Conservation (phyloP, 345 rosid species). For the Psidium friedrichsthalianum region DNA sequence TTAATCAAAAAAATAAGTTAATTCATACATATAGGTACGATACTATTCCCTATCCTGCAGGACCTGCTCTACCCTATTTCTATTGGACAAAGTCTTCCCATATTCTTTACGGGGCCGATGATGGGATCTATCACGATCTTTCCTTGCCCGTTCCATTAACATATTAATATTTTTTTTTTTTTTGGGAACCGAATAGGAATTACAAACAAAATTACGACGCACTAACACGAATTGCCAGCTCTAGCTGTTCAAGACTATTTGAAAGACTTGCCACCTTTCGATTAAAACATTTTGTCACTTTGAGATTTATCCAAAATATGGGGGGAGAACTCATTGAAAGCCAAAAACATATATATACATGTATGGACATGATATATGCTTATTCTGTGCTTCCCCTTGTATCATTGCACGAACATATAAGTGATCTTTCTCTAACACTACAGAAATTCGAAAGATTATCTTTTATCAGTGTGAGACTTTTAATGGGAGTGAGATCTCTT, state of each 20-base stretch:
- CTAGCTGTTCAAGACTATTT: background rate
- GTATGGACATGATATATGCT: background rate
- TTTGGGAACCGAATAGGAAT: background rate
- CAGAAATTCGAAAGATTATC: background rate
- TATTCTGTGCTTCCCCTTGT: background rate
- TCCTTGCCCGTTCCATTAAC: no score
- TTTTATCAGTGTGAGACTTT: background rate
- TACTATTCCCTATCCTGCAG: background rate
- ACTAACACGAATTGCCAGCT: background rate
- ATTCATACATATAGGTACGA: background rate
- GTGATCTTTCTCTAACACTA: background rate
- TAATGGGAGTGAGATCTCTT: background rate
- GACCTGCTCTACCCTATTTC: background rate
- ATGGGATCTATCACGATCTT: no score
- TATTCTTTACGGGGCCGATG: no score
- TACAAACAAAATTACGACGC: background rate
- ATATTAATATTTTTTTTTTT: no score
- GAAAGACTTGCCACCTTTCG: background rate
- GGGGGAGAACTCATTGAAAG: background rate
- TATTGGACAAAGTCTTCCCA: background rate
- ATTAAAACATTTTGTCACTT: background rate
- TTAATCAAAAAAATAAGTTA: background rate
- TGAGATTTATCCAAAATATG: background rate
- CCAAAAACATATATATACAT: background rate
- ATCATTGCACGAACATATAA: background rate